Conservation (phyloP, 495 filamentous ascomycete species). For the Mytilinidion resinicola region DNA sequence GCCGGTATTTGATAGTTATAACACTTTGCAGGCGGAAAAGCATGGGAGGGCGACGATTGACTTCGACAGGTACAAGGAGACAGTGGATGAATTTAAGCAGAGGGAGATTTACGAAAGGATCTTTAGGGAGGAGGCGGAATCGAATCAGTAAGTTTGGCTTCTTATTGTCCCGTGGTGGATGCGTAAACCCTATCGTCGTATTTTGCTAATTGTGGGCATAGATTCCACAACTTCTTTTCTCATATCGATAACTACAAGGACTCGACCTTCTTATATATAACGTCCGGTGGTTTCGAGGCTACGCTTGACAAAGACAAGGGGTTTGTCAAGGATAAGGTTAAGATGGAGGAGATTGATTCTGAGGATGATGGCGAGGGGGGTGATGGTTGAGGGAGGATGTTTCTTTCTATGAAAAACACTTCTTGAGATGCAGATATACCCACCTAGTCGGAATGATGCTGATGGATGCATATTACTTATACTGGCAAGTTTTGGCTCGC, state of each 20-base stretch:
- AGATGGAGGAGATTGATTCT: slow-evolving; percentile 17
- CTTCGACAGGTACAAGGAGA: slow-evolving; percentile 66
- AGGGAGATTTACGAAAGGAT: slow-evolving; percentile 87
- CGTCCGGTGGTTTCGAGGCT: slow-evolving; percentile 31
- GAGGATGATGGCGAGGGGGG: slow-evolving; percentile 22
- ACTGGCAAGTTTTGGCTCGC: too few relatives aligned
- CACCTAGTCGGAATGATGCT: too few relatives aligned
- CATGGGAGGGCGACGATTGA: slow-evolving; percentile 59
- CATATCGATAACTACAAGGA: slow-evolving; percentile 72
- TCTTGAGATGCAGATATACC: too few relatives aligned
- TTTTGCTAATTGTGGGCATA: slow-evolving; percentile 29
- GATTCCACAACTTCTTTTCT: slow-evolving; percentile 75
- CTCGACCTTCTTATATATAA: slow-evolving; percentile 71
- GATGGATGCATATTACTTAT: too few relatives aligned
- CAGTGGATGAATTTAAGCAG: slow-evolving; percentile 86
- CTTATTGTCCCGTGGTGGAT: too few relatives aligned
- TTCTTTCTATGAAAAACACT: too few relatives aligned
- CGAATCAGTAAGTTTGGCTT: slow-evolving; percentile 26
- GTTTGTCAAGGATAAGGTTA: slow-evolving; percentile 12
- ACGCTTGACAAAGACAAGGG: slow-evolving; percentile 8
- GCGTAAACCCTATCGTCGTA: neutral
- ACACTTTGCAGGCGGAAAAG: slow-evolving; percentile 50
- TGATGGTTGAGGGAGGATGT: slow-evolving; percentile 5
- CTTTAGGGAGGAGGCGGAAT: slow-evolving; percentile 77
- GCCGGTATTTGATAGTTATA: slow-evolving; percentile 85